A percentile compares a stretch with the other conserved stretches of the same genome.
phyloP scores from a whole-genome alignment of 139 green algal species.

The Nannochloris sp. region DNA sequence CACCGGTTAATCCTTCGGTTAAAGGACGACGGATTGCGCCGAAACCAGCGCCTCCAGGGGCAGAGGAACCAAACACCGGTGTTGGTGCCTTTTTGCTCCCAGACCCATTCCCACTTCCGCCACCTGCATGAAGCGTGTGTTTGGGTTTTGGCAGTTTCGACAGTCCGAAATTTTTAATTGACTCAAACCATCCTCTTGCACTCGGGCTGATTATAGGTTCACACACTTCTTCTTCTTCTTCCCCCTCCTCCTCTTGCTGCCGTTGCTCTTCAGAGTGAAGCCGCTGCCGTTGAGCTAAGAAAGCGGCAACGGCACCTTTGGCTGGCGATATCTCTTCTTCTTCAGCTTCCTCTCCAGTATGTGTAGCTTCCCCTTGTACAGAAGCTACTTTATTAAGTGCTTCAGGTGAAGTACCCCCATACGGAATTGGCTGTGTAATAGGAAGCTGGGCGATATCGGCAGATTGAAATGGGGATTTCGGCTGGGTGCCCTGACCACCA shows the following conservation, averaged over 20 bases:
- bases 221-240: not conserved
- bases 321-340: not conserved
- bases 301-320: not conserved
- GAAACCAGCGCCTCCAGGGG: too few relatives aligned
- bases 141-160: not conserved
- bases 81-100: not conserved
- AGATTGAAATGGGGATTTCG: not conserved
- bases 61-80: not conserved
- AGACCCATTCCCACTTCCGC: not conserved
- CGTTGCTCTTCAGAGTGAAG: not conserved
- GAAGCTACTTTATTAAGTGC: not conserved
- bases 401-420: not conserved
- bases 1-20: too few relatives aligned
- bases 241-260: not conserved
- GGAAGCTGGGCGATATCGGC: not conserved
- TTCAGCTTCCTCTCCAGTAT: not conserved
- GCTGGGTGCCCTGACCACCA: too few relatives aligned
- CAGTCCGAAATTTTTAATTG: too few relatives aligned
- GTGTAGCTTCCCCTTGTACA: not conserved
- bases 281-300: not conserved
- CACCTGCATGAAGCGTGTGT: not conserved
- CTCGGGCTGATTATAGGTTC: not conserved
- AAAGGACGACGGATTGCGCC: too few relatives aligned
- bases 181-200: too few relatives aligned
- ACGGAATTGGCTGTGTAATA: not conserved